Evolutionary conservation across 1,284 basidiomycete species (phyloP), one percentile per base, ranked within the genome.

Genomic region (Inonotus obliquus): DNA sequence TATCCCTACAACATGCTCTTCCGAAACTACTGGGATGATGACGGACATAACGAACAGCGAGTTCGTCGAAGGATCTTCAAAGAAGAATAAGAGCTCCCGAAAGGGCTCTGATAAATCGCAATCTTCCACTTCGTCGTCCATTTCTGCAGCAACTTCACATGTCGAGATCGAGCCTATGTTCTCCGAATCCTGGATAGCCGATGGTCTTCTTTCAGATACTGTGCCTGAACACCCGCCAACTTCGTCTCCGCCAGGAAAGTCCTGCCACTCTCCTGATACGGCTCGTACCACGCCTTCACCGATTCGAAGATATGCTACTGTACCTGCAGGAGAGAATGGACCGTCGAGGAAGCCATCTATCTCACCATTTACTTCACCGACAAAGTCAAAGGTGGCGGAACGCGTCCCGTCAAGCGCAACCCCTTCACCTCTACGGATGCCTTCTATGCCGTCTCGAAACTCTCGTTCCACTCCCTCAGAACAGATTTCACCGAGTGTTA

Each of bases 11-110:
- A 51, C 72, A 66, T 54, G 69, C 62, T 11, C 32, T 59, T 1
- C 67, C 10, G 62, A 61, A 51, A 60, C 48, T 35, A 27, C 61
- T 17, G 67, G 69, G 39, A 77, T 76, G 72, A 77, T 76, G 72
- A 62, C 67, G 48, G 75, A 76, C 58, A 74, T 75, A 56, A 74
- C 73, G 7, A 76, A 76, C 44, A 69, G 71, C 74, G 64, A 65
- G 63, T 63, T 61, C 58, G 62, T 57, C 17, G 63, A 62, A 55
- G 62, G 57, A 35, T 47, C 53, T 6, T 59, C 62, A 21, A 63
- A 59, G 44, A 63, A 59, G 44, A 41, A 17, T 17, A 54, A 44
- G n/a, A 38, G 17, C n/a, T 25, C 39, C 19, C 27, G 39, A 1
- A 54, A 62, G 41, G 35, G 39, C n/a, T 47, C 55, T 19, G 38